Base-by-base conservation (phyloP, 2,329 filamentous ascomycete genomes). In the Triangularia setosa region DNA sequence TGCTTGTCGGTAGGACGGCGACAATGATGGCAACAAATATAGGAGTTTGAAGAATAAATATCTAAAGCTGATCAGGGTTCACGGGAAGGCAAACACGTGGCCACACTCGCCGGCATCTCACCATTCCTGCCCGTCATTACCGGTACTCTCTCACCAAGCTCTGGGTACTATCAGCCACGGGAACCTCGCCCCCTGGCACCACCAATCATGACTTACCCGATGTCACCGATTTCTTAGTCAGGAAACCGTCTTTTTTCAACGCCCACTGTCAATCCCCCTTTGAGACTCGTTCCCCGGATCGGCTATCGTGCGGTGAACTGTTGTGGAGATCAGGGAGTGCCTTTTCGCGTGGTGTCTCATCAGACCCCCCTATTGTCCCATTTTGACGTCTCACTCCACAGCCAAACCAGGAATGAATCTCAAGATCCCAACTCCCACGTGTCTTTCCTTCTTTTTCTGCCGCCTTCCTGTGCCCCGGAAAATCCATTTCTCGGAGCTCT, bases 391-490 rank as follows among this genome's bases (percentile, higher is more conserved):
- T 44, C 35, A 44, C 35, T 44, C 35, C 40, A 48, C 40, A 48
- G 18, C 40, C 40, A 48, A 48, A 21, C 40, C 40, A 48, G 40
- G 40, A 9, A 48, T 48, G 40, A 48, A 48, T 18, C 40, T 18
- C 40, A 55, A 28, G 23, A 60, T 60, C 58, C 58, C 58, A 60
- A 60, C 58, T 30, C 44, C 58, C 58, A 60, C 58, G 58, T 60
- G 58, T 60, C 35, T 8, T 60, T 18, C 18, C 23, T 21, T 23
- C 12, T 33, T 14, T 21, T 3, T 21, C n/a, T 11, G 35, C 35
- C 14, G 35, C 35, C 35, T 55, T 59, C 57, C 57, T 35, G 58
- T 53, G 58, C 58, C 58, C 58, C 58, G 58, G 58, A 52, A 60
- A 60, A 52, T 35, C 23, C 52, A 55, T 24, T 27, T 18, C 3